Evolutionary conservation across 805 yeast genomes (phyloP), one percentile per base, ranked within the genome.

Genomic region (Metschnikowia santaceciliae): DNA sequence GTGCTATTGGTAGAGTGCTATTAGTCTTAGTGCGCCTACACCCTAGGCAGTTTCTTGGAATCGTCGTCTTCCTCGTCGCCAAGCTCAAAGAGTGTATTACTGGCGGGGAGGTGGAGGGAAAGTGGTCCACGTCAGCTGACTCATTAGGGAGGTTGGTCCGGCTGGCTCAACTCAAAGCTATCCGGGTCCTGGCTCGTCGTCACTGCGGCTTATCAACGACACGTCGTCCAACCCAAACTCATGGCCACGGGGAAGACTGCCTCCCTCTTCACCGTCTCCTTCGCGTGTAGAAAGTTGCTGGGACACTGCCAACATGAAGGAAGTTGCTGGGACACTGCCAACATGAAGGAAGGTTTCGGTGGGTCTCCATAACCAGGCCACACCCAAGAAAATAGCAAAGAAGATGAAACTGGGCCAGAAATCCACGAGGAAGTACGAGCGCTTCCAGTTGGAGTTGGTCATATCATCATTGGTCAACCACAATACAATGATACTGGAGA

Each of bases 321-420:
- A 90, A 38, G 96, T 71, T 94, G 98, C 48, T 90, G 89, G 2
- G 97, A 88, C 55, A 91, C 91, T 11, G 97, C 98, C 63, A 94
- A 80, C 81, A 95, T 85, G 62, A 91, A 88, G 51, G 96, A 90
- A 38, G 96, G n/a, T 90, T 59, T 87, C 94, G 0, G 97, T 92
- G 48, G 99, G 99, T 69, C 99, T 85, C 99, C 99, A 94, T 55
- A 94, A 80, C 74, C 90, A 82, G 4, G 96, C 88, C 56, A 94
- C 77, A 8, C 90, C 81, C 61, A 86, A 79, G 66, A 94, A 91
- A 36, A 91, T 91, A 44, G 84, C 70, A 63, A 88, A 89, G 71
- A 90, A 94, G 13, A 90, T 85, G 45, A 90, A 78, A 45, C 96
- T 84, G 37, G 97, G 96, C 97, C 98, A 91, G 73, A 96, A 95